Base-by-base conservation (phyloP, 83 land plant species). In the Thuja plicata region DNA sequence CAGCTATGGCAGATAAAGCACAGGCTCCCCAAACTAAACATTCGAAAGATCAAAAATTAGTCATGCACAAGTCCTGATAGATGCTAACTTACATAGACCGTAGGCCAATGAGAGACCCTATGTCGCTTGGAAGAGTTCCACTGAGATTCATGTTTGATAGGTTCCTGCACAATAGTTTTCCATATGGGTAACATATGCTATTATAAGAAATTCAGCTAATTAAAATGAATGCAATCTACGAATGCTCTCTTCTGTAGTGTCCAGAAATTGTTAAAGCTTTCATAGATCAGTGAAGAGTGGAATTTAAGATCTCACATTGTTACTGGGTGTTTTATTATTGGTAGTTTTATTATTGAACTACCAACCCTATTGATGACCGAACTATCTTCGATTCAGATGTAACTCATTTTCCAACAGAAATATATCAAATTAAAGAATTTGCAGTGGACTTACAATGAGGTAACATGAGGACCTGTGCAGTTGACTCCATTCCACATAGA, bases 41-140 rank as follows among this genome's bases (percentile, higher is more conserved):
- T 66, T 38, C 15, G 15, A 76, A 34, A 3, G 15, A 76, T 76
- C 35, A 32, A 11, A 34, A 89, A 74, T 1, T 32, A 21, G 45
- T 21, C 38, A 3, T 16, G 2, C 3, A 88, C 41, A 60, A 82
- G 35, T 21, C 38, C 37, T 0, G 1, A 54, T 48, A 27, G 37
- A 48, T 45, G 3, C 35, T 15, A 73, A 81, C 89, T 90, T 78
- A 90, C 91, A 90, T 32, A 45, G 79, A 17, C 60, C 77, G 91
- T 50, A 90, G 45, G 52, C 83, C 87, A 10, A 35, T 11, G 54
- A 90, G 87, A 43, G 37, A 84, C n/a, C 62, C 48, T 37, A 90
- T 73, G 83, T 88, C 91, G 27, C 89, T 88, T 70, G 89, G 30
- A 84, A 90, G 87, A 76, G 79, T 76, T 34, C 79, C 79, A 76